Percentiles rank a stretch among this genome's conserved stretches.
Conservation (phyloP, 768 basidiomycete species). For the Tubosaeta sp. region DNA sequence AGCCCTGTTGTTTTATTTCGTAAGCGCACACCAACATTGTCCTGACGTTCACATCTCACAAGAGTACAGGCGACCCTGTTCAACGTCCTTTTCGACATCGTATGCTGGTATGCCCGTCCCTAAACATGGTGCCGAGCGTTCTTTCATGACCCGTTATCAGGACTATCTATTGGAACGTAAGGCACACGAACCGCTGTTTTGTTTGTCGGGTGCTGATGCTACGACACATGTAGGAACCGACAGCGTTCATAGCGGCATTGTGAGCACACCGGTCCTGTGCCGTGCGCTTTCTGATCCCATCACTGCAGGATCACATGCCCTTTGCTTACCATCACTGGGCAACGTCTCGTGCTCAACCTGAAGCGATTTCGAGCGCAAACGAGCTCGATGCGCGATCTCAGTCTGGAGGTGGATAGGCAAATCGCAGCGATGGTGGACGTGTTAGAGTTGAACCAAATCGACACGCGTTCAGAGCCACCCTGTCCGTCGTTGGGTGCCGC, state of each 20-base stretch:
- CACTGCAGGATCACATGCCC: not conserved
- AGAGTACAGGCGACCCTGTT: too few species aligned
- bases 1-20: not conserved
- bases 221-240: not conserved
- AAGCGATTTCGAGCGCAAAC: slow-evolving; percentile 4
- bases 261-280: not conserved
- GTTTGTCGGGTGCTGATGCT: not conserved
- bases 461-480: too few species aligned
- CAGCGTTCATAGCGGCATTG: not conserved
- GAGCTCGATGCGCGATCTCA: not conserved
- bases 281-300: not conserved
- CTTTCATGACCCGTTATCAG: slow-evolving; percentile 2
- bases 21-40: too few species aligned
- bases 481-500: too few species aligned
- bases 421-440: not conserved
- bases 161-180: slow-evolving; percentile 7
- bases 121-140: too few species aligned
- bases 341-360: slow-evolving; percentile 16
- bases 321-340: slow-evolving; percentile 3
- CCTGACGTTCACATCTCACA: too few species aligned
- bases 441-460: not conserved
- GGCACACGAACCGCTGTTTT: not conserved
- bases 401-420: not conserved
- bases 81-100: too few species aligned
- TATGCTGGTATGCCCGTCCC: too few species aligned